Conservation (phyloP, 2,329 filamentous ascomycete genomes). For the Colletotrichum tropicale region DNA sequence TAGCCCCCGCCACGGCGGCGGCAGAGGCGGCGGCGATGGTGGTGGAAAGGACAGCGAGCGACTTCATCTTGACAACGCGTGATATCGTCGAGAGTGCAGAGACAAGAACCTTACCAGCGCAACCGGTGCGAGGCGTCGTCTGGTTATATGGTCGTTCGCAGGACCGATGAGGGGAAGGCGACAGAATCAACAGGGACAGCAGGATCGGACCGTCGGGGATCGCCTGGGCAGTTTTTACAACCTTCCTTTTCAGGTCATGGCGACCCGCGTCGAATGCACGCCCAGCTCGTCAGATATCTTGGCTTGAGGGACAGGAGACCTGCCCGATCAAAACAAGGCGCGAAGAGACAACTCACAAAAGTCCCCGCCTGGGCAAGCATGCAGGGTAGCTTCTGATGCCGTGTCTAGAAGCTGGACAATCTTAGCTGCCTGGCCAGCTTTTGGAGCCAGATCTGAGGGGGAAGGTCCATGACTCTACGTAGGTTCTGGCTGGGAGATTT, state of each 20-base stretch:
- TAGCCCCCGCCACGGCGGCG: constrained; percentile 1
- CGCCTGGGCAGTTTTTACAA: neutral
- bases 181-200: neutral
- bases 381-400: neutral
- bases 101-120: neutral
- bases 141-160: neutral
- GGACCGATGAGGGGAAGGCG: neutral
- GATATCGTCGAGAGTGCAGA: neutral
- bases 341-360: neutral
- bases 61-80: constrained; percentile 12
- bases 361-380: neutral
- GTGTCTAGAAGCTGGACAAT: neutral
- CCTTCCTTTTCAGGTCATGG: constrained; percentile 12
- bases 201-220: constrained; percentile 1
- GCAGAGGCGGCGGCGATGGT: constrained; percentile 10
- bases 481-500: neutral
- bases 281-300: neutral
- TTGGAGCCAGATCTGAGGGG: neutral
- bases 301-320: neutral
- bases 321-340: constrained; percentile 5
- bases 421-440: neutral
- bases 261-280: neutral
- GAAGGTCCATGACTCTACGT: neutral
- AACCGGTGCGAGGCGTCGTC: neutral
- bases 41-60: constrained; percentile 4